phyloP scores from a whole-genome alignment of 1,139 yeast species.

The Suhomyces panamericanus region DNA sequence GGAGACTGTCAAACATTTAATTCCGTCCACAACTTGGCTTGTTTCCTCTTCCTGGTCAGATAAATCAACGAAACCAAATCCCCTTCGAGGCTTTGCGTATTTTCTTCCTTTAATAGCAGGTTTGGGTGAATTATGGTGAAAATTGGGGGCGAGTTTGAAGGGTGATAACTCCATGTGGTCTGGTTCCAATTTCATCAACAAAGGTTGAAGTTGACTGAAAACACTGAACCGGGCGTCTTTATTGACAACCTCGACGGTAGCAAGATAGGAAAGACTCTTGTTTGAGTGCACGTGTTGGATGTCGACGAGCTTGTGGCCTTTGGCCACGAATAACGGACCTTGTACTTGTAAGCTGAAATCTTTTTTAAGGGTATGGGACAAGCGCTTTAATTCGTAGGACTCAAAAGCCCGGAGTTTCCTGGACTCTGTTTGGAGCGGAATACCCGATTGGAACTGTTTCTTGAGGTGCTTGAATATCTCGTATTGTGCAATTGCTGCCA shows the following conservation, averaged over 20 bases:
- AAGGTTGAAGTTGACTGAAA: constrained; percentile 34
- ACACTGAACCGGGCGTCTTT: constrained; percentile 21
- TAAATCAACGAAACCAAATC: constrained; percentile 42
- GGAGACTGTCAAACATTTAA: neutral
- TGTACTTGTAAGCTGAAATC: constrained; percentile 20
- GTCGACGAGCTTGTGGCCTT: constrained; percentile 14
- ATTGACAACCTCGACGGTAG: constrained; percentile 17
- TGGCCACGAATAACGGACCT: constrained; percentile 25
- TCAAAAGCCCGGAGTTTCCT: constrained; percentile 12
- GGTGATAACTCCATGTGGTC: neutral
- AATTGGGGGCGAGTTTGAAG: neutral
- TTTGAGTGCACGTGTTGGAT: constrained; percentile 20
- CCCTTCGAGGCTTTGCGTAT: constrained; percentile 33
- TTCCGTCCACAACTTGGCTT: neutral
- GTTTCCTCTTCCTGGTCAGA: constrained; percentile 18
- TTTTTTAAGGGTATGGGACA: constrained; percentile 16
- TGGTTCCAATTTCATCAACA: constrained; percentile 27
- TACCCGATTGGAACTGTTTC: constrained; percentile 18
- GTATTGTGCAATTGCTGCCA: constrained; percentile 22
- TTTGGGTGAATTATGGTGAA: too few relatives aligned
- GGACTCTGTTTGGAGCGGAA: constrained; percentile 16
- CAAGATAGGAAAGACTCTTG: constrained; percentile 21
- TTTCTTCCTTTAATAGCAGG: neutral
- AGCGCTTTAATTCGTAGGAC: constrained; percentile 18
- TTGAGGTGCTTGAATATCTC: constrained; percentile 21